phyloP scores from a whole-genome alignment of 176 grass and related monocot species.

The Dactylis glomerata region DNA sequence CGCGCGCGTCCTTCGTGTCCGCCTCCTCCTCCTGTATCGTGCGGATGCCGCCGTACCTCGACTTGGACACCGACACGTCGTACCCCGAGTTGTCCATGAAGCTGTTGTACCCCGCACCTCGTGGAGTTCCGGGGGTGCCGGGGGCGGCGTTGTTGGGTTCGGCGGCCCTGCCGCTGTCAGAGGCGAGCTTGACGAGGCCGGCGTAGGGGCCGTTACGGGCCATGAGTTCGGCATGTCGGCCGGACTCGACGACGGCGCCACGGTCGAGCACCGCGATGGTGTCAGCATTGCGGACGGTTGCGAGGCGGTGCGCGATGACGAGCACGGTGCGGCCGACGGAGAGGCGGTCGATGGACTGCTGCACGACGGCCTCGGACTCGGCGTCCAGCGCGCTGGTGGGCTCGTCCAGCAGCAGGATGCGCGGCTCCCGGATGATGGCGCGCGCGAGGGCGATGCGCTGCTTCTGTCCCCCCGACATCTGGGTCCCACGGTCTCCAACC shows the following conservation, averaged over 20 bases:
- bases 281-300: constrained; percentile 55
- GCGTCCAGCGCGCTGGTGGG: constrained; percentile 67
- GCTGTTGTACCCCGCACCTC: background rate
- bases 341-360: constrained; percentile 60
- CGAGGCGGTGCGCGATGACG: constrained; percentile 63
- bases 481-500: constrained; percentile 65
- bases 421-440: constrained; percentile 56
- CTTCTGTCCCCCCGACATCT: constrained; percentile 71
- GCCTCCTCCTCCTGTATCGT: background rate
- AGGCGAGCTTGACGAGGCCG: constrained; percentile 40
- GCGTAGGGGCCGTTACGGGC: constrained; percentile 36
- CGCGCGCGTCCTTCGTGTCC: background rate
- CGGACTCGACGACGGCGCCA: constrained; percentile 49
- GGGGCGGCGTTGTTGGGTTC: background rate
- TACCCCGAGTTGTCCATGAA: constrained; percentile 22
- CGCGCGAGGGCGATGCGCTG: constrained; percentile 68
- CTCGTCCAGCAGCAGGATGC: constrained; percentile 68
- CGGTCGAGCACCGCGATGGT: constrained; percentile 55
- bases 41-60: constrained; percentile 20
- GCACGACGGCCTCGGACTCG: constrained; percentile 61
- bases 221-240: constrained; percentile 48
- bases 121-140: background rate
- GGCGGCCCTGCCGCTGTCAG: background rate
- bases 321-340: constrained; percentile 45
- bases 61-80: constrained; percentile 15